These are phyloP conservation scores for Scheffersomyces amazonensis DNA, from an alignment of 805 yeast genomes.

Conservation along the genomic window DNA sequence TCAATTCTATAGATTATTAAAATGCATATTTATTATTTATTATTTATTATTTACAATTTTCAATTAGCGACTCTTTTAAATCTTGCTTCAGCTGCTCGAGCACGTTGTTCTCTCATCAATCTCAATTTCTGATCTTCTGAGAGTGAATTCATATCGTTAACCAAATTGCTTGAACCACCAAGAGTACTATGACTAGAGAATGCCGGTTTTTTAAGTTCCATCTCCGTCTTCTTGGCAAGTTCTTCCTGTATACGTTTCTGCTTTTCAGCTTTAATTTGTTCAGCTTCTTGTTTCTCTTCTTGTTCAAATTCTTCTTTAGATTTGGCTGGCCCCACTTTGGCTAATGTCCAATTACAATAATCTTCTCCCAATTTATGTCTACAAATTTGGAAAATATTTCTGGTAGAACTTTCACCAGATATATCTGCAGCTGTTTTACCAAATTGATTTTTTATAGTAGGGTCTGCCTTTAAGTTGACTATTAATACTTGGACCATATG, in stretches of 20 bases:
- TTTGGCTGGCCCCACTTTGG: conserved; percentile 61
- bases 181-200: conserved; percentile 29
- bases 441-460: conserved; percentile 48
- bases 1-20: too few relatives aligned
- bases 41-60: too few relatives aligned
- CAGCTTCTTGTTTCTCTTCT: conserved; percentile 32
- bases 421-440: conserved; percentile 73
- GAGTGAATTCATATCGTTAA: conserved; percentile 54
- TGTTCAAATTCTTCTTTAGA: conserved; percentile 55
- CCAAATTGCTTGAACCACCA: conserved; percentile 25
- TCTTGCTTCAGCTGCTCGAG: conserved; percentile 95
- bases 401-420: conserved; percentile 44
- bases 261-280: conserved; percentile 36
- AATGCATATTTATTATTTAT: too few relatives aligned
- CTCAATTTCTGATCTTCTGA: conserved; percentile 71
- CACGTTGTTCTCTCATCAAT: conserved; percentile 90
- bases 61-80: too few relatives aligned
- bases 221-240: conserved; percentile 40
- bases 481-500: conserved; percentile 68
- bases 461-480: conserved; percentile 66
- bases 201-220: conserved; percentile 33
- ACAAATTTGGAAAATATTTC: conserved; percentile 63
- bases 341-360: conserved; percentile 64
- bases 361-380: conserved; percentile 68
- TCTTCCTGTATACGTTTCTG: conserved; percentile 42